These are phyloP conservation scores for Didymella sp. DNA, from an alignment of 2,329 filamentous ascomycete species.

Conservation along the genomic window DNA sequence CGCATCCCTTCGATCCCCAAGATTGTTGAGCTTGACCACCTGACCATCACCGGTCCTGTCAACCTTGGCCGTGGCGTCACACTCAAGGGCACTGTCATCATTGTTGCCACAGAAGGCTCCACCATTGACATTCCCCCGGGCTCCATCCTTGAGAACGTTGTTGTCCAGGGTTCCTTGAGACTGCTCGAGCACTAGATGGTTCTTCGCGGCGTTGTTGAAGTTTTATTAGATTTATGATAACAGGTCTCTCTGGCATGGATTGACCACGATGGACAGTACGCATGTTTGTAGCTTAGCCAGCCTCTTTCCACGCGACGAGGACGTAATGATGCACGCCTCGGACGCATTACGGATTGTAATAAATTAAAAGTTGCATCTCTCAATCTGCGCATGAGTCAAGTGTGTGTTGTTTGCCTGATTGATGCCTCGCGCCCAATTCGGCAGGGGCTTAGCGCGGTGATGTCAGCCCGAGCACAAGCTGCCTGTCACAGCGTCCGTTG, in stretches of 20 bases:
- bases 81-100: conserved; percentile 98
- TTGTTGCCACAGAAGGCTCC: conserved; percentile 95
- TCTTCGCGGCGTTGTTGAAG: conserved; percentile 20
- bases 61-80: conserved; percentile 96
- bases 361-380: conserved; percentile 32
- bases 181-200: conserved; percentile 68
- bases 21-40: conserved; percentile 90
- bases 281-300: conserved; percentile 36
- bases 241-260: conserved; percentile 28
- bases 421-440: conserved; percentile 21
- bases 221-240: conserved; percentile 37
- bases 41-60: conserved; percentile 97
- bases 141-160: conserved; percentile 97
- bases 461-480: conserved; percentile 24
- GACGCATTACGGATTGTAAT: conserved; percentile 37
- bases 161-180: conserved; percentile 94
- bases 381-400: conserved; percentile 3
- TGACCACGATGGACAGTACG: conserved; percentile 29
- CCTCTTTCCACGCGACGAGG: conserved; percentile 16
- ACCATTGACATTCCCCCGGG: conserved; percentile 98
- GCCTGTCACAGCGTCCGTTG: conserved; percentile 22
- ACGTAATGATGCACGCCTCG: conserved; percentile 28
- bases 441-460: conserved; percentile 25
- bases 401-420: conserved; percentile 21
- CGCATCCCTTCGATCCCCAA: conserved; percentile 86